phyloP scores from a whole-genome alignment of 1,284 basidiomycete species.

The Ustilago shanxiensis region DNA sequence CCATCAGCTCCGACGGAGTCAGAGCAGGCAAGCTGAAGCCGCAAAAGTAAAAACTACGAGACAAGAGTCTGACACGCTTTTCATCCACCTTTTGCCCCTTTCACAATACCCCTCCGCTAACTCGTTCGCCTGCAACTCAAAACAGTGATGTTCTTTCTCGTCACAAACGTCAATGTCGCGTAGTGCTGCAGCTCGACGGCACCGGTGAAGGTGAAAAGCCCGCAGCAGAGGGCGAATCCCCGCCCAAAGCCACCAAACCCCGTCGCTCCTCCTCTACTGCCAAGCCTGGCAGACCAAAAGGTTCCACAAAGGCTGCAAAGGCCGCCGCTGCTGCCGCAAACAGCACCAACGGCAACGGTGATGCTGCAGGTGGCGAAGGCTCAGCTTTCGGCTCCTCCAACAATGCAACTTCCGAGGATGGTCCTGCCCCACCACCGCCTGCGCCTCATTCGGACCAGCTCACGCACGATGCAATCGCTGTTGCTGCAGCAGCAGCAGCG shows the following conservation, averaged over 20 bases:
- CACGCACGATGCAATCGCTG: conserved; percentile 42
- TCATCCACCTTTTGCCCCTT: neutral
- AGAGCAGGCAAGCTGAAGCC: too few relatives aligned
- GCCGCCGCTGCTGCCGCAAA: conserved; percentile 40
- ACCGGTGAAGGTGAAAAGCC: conserved; percentile 46
- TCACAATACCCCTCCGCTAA: neutral
- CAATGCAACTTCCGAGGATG: conserved; percentile 12
- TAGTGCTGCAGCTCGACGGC: conserved; percentile 53
- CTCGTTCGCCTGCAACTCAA: neutral
- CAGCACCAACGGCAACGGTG: conserved; percentile 16
- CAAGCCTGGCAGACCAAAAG: conserved; percentile 52
- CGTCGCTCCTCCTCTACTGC: conserved; percentile 47
- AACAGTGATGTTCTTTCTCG: conserved; percentile 66
- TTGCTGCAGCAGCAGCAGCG: conserved; percentile 38
- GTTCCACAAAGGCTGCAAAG: conserved; percentile 53
- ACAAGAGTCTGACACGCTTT: conserved; percentile 1
- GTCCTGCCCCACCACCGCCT: conserved; percentile 41
- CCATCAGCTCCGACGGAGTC: too few relatives aligned
- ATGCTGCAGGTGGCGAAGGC: conserved; percentile 15
- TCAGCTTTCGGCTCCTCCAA: conserved; percentile 4
- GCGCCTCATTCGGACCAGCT: conserved; percentile 42
- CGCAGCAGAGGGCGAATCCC: conserved; percentile 35
- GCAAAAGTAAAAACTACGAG: too few relatives aligned
- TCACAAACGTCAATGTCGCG: conserved; percentile 67
- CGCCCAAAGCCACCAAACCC: conserved; percentile 46